Evolutionary conservation across 106 monocot genomes (phyloP).

Genomic region (Phalaenopsis aphrodite): DNA sequence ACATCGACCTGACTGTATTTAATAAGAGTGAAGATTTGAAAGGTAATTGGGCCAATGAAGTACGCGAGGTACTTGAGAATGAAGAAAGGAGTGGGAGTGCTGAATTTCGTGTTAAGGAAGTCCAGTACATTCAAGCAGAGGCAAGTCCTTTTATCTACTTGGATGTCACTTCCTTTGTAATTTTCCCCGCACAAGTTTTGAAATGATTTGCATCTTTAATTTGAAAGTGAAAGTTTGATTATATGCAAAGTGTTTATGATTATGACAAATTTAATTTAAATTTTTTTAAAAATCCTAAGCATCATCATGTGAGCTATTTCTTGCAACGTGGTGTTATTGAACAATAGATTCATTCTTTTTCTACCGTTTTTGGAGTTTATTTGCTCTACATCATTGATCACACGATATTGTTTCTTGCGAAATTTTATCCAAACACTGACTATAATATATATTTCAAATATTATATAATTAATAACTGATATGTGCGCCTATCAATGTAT

Average conservation of each 20-base stretch:
- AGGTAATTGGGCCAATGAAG: constrained; percentile 39
- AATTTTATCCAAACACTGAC: not conserved
- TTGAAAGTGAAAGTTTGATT: not conserved
- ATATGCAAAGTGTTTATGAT: not conserved
- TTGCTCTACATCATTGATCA: not conserved
- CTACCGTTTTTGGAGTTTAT: not conserved
- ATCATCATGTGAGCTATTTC: not conserved
- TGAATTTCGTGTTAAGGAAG: constrained; percentile 81
- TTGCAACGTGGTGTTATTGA: not conserved
- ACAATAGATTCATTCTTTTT: not conserved
- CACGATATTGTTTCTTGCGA: not conserved
- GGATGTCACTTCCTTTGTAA: not conserved
- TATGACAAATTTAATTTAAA: too few relatives aligned
- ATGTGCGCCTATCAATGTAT: not conserved
- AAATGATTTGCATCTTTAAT: not conserved
- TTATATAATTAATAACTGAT: not conserved
- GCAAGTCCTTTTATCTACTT: constrained; percentile 18
- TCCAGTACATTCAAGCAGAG: constrained; percentile 84
- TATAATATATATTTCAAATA: not conserved
- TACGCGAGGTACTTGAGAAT: constrained; percentile 44
- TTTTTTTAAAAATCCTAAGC: not conserved
- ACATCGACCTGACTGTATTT: constrained; percentile 85
- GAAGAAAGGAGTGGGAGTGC: constrained; percentile 52
- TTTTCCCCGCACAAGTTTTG: not conserved
- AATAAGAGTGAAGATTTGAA: constrained; percentile 28